Evolutionary conservation across 768 basidiomycete species (phyloP).

Genomic region (Cystofilobasidium ferigula): DNA sequence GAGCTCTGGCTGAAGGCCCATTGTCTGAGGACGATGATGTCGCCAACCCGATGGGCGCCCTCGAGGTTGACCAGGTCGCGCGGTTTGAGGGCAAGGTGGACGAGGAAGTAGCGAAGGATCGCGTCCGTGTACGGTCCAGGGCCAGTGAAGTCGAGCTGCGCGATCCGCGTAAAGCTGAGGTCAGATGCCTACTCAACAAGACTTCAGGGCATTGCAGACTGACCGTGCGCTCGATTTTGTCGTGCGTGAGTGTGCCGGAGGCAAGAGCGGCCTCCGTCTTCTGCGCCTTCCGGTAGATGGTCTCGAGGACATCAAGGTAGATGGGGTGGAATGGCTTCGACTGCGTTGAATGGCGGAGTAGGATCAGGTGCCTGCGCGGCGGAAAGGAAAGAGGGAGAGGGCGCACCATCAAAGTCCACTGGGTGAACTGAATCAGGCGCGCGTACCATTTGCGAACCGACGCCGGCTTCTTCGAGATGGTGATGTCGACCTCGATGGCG

Average conservation of each 20-base stretch:
- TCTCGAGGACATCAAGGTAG: background rate
- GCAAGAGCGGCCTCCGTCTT: background rate
- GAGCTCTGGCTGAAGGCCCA: background rate
- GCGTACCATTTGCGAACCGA: background rate
- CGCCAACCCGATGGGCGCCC: background rate
- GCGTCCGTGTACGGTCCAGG: background rate
- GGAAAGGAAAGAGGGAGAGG: too few relatives aligned
- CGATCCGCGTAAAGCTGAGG: background rate
- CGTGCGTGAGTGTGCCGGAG: background rate
- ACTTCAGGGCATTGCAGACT: background rate
- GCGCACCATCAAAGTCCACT: background rate
- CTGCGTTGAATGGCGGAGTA: background rate
- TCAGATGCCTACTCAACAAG: too few relatives aligned
- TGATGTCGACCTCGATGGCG: background rate
- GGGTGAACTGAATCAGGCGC: background rate
- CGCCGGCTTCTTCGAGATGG: background rate
- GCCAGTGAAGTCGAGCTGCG: background rate
- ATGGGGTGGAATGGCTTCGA: background rate
- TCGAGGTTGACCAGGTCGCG: background rate
- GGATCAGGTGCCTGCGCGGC: too few relatives aligned
- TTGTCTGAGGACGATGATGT: background rate
- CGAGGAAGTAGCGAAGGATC: background rate
- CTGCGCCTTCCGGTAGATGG: background rate
- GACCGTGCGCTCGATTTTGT: background rate
- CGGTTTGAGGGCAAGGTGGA: background rate